phyloP scores from a whole-genome alignment of 1,139 yeast genomes.

The Diutina pseudorugosa region DNA sequence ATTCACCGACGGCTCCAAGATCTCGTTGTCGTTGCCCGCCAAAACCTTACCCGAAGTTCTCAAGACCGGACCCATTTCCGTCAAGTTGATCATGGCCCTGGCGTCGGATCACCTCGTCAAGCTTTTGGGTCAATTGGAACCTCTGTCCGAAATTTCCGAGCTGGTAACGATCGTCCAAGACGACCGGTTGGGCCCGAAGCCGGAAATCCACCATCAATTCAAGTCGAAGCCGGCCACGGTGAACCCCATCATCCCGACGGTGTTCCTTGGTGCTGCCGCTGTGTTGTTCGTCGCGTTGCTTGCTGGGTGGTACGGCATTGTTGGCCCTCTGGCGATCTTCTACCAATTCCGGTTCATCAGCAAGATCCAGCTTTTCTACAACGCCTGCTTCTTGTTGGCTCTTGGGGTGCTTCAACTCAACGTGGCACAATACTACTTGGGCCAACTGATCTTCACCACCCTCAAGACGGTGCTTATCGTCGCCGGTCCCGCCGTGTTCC shows the following conservation, averaged over 20 bases:
- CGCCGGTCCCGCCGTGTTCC: slow-evolving; percentile 43
- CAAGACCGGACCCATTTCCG: slow-evolving; percentile 5
- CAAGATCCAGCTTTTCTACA: slow-evolving; percentile 11
- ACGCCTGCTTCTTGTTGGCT: slow-evolving; percentile 38
- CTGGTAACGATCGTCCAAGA: slow-evolving; percentile 16
- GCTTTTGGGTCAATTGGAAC: slow-evolving; percentile 15
- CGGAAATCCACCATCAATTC: slow-evolving; percentile 66
- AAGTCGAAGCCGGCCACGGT: slow-evolving; percentile 43
- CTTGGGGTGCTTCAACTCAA: slow-evolving; percentile 49
- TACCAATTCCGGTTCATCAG: slow-evolving; percentile 15
- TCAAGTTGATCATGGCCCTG: slow-evolving; percentile 10
- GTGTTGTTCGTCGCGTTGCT: slow-evolving; percentile 31
- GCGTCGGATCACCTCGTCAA: slow-evolving; percentile 13
- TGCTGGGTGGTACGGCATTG: slow-evolving; percentile 36
- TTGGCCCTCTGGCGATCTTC: slow-evolving; percentile 17
- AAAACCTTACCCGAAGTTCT: slow-evolving; percentile 2
- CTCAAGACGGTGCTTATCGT: slow-evolving; percentile 39
- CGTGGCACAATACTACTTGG: slow-evolving; percentile 58
- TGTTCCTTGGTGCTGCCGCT: slow-evolving; percentile 37
- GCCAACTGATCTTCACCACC: slow-evolving; percentile 62
- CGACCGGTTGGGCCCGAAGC: slow-evolving; percentile 34
- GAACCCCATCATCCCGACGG: slow-evolving; percentile 39
- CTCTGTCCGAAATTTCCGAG: slow-evolving; percentile 18
- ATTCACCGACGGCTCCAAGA: slow-evolving; percentile 5
- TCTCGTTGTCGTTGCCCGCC: slow-evolving; percentile 7